A percentile compares a stretch with the other conserved stretches of the same genome.
phyloP scores from a whole-genome alignment of 2,329 filamentous ascomycete species.

The Sphaerulina populicola region DNA sequence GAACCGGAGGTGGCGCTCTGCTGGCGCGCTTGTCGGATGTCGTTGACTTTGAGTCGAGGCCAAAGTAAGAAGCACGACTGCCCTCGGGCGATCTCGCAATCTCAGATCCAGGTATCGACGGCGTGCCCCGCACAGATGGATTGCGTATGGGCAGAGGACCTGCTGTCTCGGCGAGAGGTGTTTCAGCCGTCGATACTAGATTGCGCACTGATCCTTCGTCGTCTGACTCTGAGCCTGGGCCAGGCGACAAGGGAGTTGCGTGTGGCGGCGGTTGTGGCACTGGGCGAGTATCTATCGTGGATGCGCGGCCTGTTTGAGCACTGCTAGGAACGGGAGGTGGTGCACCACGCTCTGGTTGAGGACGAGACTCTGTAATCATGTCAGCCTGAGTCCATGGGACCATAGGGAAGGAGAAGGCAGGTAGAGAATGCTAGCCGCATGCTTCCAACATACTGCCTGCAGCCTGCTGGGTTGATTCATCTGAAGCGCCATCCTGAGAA shows the following conservation, averaged over 20 bases:
- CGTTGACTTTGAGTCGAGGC: slow-evolving; percentile 32
- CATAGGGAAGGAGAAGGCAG: slow-evolving; percentile 1
- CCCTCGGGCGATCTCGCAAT: slow-evolving; percentile 27
- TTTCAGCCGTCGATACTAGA: slow-evolving; percentile 37
- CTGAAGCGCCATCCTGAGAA: slow-evolving; percentile 11
- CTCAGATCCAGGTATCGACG: slow-evolving; percentile 28
- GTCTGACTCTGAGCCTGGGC: slow-evolving; percentile 75
- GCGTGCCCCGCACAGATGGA: slow-evolving; percentile 30
- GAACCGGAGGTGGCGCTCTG: slow-evolving; percentile 31
- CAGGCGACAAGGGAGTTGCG: slow-evolving; percentile 49
- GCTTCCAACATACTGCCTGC: slow-evolving; percentile 11
- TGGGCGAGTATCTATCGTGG: slow-evolving; percentile 24
- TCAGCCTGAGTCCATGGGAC: slow-evolving; percentile 7
- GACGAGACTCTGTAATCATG: slow-evolving; percentile 16
- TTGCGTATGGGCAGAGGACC: slow-evolving; percentile 24
- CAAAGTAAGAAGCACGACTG: slow-evolving; percentile 38
- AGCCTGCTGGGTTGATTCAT: slow-evolving; percentile 6
- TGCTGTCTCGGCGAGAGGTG: slow-evolving; percentile 26
- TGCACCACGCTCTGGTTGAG: slow-evolving; percentile 14
- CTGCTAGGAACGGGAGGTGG: slow-evolving; percentile 18
- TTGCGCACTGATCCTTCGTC: slow-evolving; percentile 63
- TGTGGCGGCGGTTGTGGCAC: slow-evolving; percentile 32
- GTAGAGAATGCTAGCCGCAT: slow-evolving; percentile 9
- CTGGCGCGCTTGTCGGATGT: slow-evolving; percentile 34
- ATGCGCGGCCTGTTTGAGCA: slow-evolving; percentile 12